Percentiles rank a stretch among this genome's conserved stretches.
Evolutionary conservation across 305 asterid species (phyloP).

Genomic region (Salvia sclarea): DNA sequence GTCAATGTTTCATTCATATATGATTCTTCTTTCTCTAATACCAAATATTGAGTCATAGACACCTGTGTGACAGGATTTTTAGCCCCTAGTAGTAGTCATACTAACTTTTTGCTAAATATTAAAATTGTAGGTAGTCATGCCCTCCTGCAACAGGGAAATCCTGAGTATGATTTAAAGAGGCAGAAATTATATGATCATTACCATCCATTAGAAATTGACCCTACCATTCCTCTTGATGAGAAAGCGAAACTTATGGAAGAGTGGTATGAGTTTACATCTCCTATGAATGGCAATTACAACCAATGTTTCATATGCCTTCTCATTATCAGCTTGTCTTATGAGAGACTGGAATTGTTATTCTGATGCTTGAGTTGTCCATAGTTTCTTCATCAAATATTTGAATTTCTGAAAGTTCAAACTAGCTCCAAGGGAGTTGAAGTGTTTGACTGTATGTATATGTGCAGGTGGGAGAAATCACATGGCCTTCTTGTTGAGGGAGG

Average conservation of each 20-base stretch:
- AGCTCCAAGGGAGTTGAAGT: conserved; percentile 21
- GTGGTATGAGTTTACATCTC: conserved; percentile 58
- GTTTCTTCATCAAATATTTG: neutral
- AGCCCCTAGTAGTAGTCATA: neutral
- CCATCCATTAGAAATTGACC: conserved; percentile 89
- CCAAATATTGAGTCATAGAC: conserved; percentile 17
- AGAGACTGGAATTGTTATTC: conserved; percentile 13
- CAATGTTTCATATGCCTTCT: conserved; percentile 17
- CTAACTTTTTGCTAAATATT: conserved; percentile 33
- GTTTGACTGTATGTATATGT: conserved; percentile 25
- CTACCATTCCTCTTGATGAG: conserved; percentile 72
- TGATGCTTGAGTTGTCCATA: conserved; percentile 1
- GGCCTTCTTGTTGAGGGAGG: conserved; percentile 92
- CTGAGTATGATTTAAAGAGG: conserved; percentile 77
- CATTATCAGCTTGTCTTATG: conserved; percentile 11
- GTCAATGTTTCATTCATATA: conserved; percentile 16
- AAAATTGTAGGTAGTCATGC: conserved; percentile 77
- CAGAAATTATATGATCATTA: conserved; percentile 70
- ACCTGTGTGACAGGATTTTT: neutral
- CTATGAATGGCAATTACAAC: conserved; percentile 15
- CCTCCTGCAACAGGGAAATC: conserved; percentile 75
- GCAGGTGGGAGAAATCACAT: conserved; percentile 93
- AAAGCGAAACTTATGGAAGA: conserved; percentile 90
- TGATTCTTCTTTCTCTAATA: conserved; percentile 16
- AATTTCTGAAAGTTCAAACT: conserved; percentile 14